Evolutionary conservation across 495 filamentous ascomycete species (phyloP), one percentile per base, ranked within the genome.

Genomic region (Neurospora sp.): DNA sequence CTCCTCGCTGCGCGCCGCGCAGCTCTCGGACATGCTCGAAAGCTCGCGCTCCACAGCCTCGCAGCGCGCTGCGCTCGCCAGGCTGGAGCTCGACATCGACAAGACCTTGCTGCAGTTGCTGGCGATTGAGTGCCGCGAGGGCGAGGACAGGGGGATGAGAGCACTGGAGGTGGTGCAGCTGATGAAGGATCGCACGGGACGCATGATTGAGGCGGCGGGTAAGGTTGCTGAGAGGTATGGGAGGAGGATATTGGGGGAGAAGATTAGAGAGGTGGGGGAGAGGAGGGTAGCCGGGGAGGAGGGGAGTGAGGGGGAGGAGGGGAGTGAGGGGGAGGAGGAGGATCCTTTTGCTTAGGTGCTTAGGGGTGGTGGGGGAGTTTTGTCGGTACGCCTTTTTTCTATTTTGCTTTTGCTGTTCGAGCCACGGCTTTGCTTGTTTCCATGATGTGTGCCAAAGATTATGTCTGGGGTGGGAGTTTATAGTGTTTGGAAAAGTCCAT

Each of bases 71-170:
- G 87, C 89, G 71, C 83, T 97, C 35, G 86, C 87, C 12, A 84
- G 89, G 39, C 86, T 91, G 44, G 93, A 97, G 78, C 81, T 93
- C 39, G 92, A 93, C 61, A 87, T 96, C 71, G 93, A 99, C 81
- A 96, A 96, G 82, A 88, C 89, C 27, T 84, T 99, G 45, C 84
- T 99, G 72, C 95, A 97, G 84, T 86, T 99, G 79, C 84, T 99
- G 80, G 94, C 93, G 39, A 84, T 90, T 35, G 96, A 97, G 85
- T 98, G 96, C 79, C 88, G 93, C 74, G 93, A 93, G 75, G 93
- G 93, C 14, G 96, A 98, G 79, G 94, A 97, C 59, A 85, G 90
- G 18, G 96, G 94, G 3, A 97, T 96, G 93, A 94, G 94, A 76
- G 96, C 96, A 8, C 83, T 99, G 39, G 96, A 99, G 81, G 75